A percentile compares a stretch with the other conserved stretches of the same genome.
Conservation (phyloP, 805 yeast genomes). For the Nakazawaea populi region DNA sequence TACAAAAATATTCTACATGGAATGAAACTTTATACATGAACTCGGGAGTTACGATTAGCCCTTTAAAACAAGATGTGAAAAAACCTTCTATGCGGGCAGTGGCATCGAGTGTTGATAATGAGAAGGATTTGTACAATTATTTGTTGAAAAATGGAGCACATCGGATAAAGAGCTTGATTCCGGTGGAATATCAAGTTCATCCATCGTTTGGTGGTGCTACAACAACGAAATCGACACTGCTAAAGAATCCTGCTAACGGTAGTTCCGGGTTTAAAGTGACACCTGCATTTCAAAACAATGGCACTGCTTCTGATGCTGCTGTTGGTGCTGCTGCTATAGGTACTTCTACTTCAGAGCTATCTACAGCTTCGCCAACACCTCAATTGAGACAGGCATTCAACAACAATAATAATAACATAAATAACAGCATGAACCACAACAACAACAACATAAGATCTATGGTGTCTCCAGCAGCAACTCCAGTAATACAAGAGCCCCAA, state of each 20-base stretch:
- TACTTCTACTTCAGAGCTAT: slow-evolving; percentile 2
- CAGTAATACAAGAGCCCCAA: background rate
- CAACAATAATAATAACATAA: no score
- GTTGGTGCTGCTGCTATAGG: slow-evolving; percentile 4
- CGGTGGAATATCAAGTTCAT: slow-evolving; percentile 69
- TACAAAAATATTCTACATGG: slow-evolving; percentile 85
- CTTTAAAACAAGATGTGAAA: slow-evolving; percentile 49
- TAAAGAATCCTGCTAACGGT: background rate
- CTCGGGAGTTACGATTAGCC: slow-evolving; percentile 77
- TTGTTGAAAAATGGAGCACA: slow-evolving; percentile 38
- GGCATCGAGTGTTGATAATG: slow-evolving; percentile 77
- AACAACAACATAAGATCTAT: background rate
- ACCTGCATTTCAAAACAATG: background rate
- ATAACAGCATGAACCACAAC: background rate
- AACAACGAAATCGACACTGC: no score
- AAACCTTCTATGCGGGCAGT: slow-evolving; percentile 68
- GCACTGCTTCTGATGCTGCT: background rate
- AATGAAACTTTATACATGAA: slow-evolving; percentile 79
- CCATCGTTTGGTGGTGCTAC: slow-evolving; percentile 45
- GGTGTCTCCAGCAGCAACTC: background rate
- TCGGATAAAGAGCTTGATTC: slow-evolving; percentile 41
- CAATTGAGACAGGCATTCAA: no score
- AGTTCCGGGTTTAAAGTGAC: background rate
- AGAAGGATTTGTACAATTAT: slow-evolving; percentile 70
- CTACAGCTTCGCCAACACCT: no score